Evolutionary conservation across 371 early-diverging fungal genomes (phyloP), one percentile per base, ranked within the genome.

Genomic region (Lichtheimia ramosa): DNA sequence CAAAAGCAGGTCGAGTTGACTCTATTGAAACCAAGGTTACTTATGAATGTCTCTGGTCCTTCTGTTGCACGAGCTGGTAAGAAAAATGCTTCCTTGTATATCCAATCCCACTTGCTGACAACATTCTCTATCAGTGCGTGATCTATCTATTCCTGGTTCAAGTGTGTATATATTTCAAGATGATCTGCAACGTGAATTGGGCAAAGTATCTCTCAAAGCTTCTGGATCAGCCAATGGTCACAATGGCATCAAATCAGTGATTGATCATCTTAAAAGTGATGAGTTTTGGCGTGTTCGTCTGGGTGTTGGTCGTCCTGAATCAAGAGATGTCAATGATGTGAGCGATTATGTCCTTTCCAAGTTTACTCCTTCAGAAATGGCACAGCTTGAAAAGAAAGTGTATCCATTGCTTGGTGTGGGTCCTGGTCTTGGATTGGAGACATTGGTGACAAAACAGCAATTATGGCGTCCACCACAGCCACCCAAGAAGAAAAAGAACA

Each of bases 221-320:
- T 66, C 70, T 3, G 93, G 93, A 5, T 80, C 75, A 12, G 75
- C 70, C 1, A 83, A 82, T 57, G 93, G 92, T 16, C 93, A 93
- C 62, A 93, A 93, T 55, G 92, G 93, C 0, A 71, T 90, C 62
- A 84, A 84, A 58, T 91, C 92, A 0, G 78, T 88, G 7, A 82
- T 81, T 23, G 77, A 83, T 10, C 54, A 71, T 41, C 61, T 91
- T 13, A 56, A 68, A 5, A 79, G 85, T 0, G 66, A 81, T 23
- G 77, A 79, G 3, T 92, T 87, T 54, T 70, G 63, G 28, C 72
- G 90, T 6, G 65, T 89, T 0, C 78, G 90, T 2, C 75, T 90
- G 18, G 90, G 90, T 10, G 85, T 90, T 48, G 89, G 83, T 23
- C 77, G 90, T 8, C 90, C 92, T 0, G 75, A 75, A 12, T 56